Evolutionary conservation across 768 basidiomycete genomes (phyloP).

Genomic region (Macrolepiota albuminosa): DNA sequence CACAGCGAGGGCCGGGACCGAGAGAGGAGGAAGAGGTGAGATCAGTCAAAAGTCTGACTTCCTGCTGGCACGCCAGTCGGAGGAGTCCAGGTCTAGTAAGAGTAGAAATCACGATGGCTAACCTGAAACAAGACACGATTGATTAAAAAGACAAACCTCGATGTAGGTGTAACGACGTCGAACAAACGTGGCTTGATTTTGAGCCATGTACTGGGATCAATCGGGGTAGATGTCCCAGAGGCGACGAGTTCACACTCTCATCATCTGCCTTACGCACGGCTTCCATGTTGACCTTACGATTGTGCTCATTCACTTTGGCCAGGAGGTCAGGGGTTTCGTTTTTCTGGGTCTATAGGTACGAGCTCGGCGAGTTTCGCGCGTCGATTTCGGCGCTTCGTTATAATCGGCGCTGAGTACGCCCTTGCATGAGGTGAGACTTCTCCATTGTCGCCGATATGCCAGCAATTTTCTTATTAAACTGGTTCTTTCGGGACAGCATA

Average conservation of each 20-base stretch:
- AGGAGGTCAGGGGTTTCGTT: constrained; percentile 45
- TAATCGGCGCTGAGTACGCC: constrained; percentile 68
- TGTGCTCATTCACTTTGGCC: constrained; percentile 84
- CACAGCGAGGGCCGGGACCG: constrained; percentile 11
- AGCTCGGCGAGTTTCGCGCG: constrained; percentile 53
- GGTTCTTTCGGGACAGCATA: constrained; percentile 69
- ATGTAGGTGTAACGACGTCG: constrained; percentile 42
- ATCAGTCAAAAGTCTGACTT: constrained; percentile 19
- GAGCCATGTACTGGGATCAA: constrained; percentile 64
- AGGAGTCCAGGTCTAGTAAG: constrained; percentile 45
- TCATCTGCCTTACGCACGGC: constrained; percentile 74
- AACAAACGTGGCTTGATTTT: constrained; percentile 60
- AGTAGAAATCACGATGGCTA: constrained; percentile 12
- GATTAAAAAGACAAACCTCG: constrained; percentile 47
- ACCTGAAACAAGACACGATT: background rate
- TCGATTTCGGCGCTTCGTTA: constrained; percentile 56
- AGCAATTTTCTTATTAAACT: constrained; percentile 28
- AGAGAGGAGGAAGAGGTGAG: constrained; percentile 21
- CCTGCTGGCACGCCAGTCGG: constrained; percentile 22
- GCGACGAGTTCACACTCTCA: constrained; percentile 56
- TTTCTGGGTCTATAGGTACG: constrained; percentile 17
- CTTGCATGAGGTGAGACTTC: constrained; percentile 62
- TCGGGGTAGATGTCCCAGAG: constrained; percentile 34
- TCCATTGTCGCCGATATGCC: constrained; percentile 45
- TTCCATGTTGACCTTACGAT: constrained; percentile 80